These are phyloP conservation scores for Agrocybe praecox DNA, from an alignment of 768 basidiomycete species.

Conservation along the genomic window DNA sequence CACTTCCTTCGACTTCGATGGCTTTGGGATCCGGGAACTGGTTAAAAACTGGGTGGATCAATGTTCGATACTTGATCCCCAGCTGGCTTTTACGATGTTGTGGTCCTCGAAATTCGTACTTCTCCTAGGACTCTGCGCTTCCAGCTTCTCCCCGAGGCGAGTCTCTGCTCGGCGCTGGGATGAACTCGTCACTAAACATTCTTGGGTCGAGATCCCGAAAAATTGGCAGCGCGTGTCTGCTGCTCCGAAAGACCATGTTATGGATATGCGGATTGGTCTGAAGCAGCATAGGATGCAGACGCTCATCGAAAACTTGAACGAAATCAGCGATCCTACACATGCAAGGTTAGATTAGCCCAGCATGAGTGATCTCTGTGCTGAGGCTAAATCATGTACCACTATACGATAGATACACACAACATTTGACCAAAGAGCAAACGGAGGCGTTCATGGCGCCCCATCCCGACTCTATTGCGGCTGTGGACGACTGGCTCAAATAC, in stretches of 20 bases:
- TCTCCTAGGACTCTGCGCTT: neutral
- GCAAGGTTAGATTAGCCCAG: conserved; percentile 19
- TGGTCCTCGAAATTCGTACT: neutral
- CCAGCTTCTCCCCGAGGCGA: neutral
- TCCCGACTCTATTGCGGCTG: conserved; percentile 34
- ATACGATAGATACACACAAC: conserved; percentile 40
- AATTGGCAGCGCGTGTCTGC: neutral
- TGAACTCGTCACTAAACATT: neutral
- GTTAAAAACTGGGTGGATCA: too few species aligned
- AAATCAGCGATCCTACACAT: conserved; percentile 51
- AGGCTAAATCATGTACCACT: neutral
- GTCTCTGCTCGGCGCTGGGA: neutral
- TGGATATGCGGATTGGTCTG: conserved; percentile 48
- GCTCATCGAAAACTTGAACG: conserved; percentile 43
- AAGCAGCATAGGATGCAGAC: conserved; percentile 43
- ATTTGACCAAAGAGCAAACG: conserved; percentile 42
- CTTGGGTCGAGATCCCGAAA: neutral
- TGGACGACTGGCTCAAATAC: conserved; percentile 40
- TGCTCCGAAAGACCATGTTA: conserved; percentile 23
- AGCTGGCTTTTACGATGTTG: neutral
- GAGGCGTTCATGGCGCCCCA: conserved; percentile 29
- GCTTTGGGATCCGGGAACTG: too few species aligned
- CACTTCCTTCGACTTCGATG: too few species aligned
- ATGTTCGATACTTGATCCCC: neutral
- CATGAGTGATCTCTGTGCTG: too few species aligned